Conservation (phyloP, 169 alveolate species). For the Cryptosporidium felis region DNA sequence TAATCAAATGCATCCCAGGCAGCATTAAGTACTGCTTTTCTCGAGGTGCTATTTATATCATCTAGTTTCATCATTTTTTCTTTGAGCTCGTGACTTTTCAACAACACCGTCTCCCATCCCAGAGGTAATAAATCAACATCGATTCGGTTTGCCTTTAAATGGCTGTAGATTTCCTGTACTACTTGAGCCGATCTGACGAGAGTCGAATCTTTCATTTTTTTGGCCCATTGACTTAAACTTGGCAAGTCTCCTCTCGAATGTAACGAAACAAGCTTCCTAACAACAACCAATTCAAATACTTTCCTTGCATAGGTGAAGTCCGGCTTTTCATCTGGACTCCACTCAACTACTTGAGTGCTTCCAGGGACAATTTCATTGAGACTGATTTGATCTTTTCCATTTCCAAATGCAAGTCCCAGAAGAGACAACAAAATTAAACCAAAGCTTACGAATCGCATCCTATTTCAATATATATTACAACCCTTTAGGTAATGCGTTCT, state of each 20-base stretch:
- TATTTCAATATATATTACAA: background rate
- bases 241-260: slow-evolving; percentile 63
- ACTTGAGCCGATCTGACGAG: slow-evolving; percentile 50
- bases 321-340: slow-evolving; percentile 30
- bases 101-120: slow-evolving; percentile 49
- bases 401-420: background rate
- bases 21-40: slow-evolving; percentile 40
- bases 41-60: background rate
- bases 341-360: slow-evolving; percentile 29
- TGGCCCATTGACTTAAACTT: slow-evolving; percentile 49
- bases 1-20: slow-evolving; percentile 71
- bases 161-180: background rate
- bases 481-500: background rate
- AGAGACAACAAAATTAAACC: background rate
- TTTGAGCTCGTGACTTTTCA: slow-evolving; percentile 6
- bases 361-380: slow-evolving; percentile 46
- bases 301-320: slow-evolving; percentile 69
- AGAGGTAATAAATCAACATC: slow-evolving; percentile 41
- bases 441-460: slow-evolving; percentile 4
- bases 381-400: background rate
- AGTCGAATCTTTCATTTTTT: slow-evolving; percentile 40
- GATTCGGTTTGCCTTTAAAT: slow-evolving; percentile 5
- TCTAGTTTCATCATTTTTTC: background rate
- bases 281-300: slow-evolving; percentile 57
- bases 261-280: slow-evolving; percentile 1